Conservation (phyloP, 176 grass and related monocot genomes). For the Dendrocalamus sinicus region DNA sequence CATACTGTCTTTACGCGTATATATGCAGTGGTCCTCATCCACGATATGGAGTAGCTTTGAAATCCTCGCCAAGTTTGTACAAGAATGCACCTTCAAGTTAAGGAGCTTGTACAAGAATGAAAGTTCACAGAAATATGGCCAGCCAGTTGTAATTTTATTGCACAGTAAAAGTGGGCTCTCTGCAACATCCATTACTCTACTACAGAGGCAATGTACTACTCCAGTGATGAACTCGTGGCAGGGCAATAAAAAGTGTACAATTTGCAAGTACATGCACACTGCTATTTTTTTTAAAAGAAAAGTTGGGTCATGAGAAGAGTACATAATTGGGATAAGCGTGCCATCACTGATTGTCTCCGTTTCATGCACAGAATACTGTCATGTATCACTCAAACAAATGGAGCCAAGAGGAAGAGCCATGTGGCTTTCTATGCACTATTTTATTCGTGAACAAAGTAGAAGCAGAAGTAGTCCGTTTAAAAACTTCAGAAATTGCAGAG, state of each 20-base stretch:
- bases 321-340: conserved; percentile 6
- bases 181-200: not conserved
- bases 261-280: not conserved
- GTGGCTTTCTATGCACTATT: not conserved
- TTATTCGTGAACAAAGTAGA: not conserved
- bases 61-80: not conserved
- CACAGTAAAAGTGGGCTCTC: not conserved
- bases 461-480: not conserved
- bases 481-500: not conserved
- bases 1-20: not conserved
- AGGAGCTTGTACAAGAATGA: not conserved
- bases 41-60: not conserved
- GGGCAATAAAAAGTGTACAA: not conserved
- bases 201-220: too few species aligned
- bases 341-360: conserved; percentile 13
- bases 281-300: not conserved
- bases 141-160: not conserved
- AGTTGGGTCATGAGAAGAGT: not conserved
- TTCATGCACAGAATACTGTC: conserved; percentile 23
- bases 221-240: not conserved
- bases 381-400: not conserved
- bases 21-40: not conserved
- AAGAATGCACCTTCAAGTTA: not conserved
- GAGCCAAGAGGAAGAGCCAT: not conserved
- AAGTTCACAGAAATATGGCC: not conserved